Conservation (phyloP, 2,329 filamentous ascomycete species). For the Leptographium procerum region DNA sequence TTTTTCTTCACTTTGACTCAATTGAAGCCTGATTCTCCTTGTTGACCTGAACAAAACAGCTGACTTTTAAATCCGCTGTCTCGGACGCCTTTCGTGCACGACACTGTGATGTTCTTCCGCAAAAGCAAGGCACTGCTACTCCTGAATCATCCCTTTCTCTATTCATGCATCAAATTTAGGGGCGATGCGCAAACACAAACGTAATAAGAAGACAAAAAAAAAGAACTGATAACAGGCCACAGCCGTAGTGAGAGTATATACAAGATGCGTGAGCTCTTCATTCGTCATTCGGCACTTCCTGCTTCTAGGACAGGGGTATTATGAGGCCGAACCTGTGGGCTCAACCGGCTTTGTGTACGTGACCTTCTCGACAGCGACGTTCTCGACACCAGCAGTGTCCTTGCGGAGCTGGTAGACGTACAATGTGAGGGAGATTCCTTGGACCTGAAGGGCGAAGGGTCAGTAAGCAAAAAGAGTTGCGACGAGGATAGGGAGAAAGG, state of each 20-base stretch:
- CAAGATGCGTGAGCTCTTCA: not conserved
- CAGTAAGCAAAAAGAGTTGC: constrained; percentile 10
- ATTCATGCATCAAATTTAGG: not conserved
- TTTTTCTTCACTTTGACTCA: not conserved
- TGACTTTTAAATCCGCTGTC: not conserved
- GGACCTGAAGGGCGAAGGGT: constrained; percentile 51
- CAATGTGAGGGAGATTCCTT: constrained; percentile 88
- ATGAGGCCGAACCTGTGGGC: constrained; percentile 40
- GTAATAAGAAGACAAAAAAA: not conserved
- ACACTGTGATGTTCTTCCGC: not conserved
- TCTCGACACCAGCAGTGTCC: constrained; percentile 65
- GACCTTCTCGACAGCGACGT: constrained; percentile 75
- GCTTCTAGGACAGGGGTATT: too few species aligned
- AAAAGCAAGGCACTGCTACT: not conserved
- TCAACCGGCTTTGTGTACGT: constrained; percentile 70
- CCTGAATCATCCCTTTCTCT: too few species aligned
- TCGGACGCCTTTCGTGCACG: not conserved
- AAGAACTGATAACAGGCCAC: not conserved
- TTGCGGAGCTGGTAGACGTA: constrained; percentile 86
- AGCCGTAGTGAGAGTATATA: not conserved
- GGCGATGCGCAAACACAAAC: not conserved
- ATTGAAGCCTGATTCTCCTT: not conserved
- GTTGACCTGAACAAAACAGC: not conserved
- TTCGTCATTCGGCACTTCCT: not conserved
- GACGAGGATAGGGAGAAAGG: not conserved